These are phyloP conservation scores for Cystofilobasidium bisporidii DNA, from an alignment of 768 basidiomycete genomes.

Conservation along the genomic window DNA sequence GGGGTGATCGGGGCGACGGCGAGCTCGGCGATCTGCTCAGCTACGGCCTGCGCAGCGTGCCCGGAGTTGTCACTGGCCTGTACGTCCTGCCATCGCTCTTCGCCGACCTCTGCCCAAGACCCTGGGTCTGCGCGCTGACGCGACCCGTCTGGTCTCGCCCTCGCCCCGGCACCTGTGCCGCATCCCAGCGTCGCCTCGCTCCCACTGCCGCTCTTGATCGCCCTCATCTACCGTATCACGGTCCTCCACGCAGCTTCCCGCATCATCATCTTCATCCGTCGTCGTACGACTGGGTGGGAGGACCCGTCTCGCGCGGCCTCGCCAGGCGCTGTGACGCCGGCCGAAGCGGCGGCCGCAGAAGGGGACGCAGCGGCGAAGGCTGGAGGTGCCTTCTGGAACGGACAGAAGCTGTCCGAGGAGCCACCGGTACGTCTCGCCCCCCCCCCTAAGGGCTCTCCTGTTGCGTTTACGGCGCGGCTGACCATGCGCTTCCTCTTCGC, in stretches of 20 bases:
- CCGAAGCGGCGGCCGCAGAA: conserved; percentile 51
- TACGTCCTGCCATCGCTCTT: neutral
- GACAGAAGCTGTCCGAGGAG: conserved; percentile 54
- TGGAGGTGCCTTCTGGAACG: conserved; percentile 56
- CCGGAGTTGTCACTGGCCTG: conserved; percentile 8
- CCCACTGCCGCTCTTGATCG: conserved; percentile 71
- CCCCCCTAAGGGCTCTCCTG: neutral
- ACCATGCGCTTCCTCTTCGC: too few relatives aligned
- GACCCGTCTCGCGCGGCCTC: conserved; percentile 18
- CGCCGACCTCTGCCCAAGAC: too few relatives aligned
- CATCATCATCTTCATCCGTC: conserved; percentile 74
- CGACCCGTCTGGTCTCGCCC: too few relatives aligned
- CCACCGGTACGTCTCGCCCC: neutral
- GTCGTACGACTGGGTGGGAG: conserved; percentile 43
- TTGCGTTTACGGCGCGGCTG: neutral
- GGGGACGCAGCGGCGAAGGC: conserved; percentile 45
- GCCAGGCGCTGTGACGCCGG: neutral
- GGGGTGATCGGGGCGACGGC: neutral
- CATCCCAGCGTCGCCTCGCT: conserved; percentile 41
- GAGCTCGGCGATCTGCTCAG: conserved; percentile 7
- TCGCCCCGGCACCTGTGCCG: conserved; percentile 29
- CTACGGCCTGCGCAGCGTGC: conserved; percentile 3
- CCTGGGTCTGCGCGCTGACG: too few relatives aligned
- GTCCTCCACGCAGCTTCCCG: conserved; percentile 72
- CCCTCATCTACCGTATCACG: conserved; percentile 66